phyloP scores from a whole-genome alignment of 306 rosid genomes.

The Gynostemma pentaphyllum region DNA sequence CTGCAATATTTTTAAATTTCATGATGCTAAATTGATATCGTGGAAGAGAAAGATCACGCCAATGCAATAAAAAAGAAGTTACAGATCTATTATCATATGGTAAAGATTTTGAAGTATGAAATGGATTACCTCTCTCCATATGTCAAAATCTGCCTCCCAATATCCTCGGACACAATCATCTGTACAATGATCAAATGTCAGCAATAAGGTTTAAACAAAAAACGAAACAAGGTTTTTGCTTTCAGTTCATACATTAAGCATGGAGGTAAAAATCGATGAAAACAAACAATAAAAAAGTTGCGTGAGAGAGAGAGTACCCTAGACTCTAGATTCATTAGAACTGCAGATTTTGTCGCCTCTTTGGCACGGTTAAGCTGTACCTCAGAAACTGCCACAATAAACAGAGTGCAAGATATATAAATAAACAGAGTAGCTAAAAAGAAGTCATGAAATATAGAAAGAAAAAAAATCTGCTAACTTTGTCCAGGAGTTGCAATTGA shows the following conservation, averaged over 20 bases:
- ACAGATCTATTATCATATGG: background rate
- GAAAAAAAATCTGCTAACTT: slow-evolving; percentile 32
- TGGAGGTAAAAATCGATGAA: background rate
- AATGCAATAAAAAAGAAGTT: background rate
- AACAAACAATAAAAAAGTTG: too few relatives aligned
- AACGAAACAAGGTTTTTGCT: background rate
- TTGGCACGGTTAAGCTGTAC: slow-evolving; percentile 86
- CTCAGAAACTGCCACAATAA: slow-evolving; percentile 44
- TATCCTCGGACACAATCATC: slow-evolving; percentile 90
- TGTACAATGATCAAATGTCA: slow-evolving; percentile 17
- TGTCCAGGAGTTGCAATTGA: slow-evolving; percentile 79
- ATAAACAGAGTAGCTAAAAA: background rate
- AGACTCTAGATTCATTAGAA: slow-evolving; percentile 94
- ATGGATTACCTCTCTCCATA: slow-evolving; percentile 70
- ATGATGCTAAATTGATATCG: background rate
- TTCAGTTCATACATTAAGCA: background rate
- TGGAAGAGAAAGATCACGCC: background rate
- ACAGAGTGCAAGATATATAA: background rate
- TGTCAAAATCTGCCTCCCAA: slow-evolving; percentile 93
- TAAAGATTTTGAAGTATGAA: background rate
- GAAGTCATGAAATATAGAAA: slow-evolving; percentile 3
- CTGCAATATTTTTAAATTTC: slow-evolving; percentile 35
- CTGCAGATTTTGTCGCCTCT: slow-evolving; percentile 77
- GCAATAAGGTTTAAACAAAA: too few relatives aligned
- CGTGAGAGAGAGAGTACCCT: slow-evolving; percentile 46